Conservation (phyloP, 2,329 filamentous ascomycete species). For the Cercospora sojina region DNA sequence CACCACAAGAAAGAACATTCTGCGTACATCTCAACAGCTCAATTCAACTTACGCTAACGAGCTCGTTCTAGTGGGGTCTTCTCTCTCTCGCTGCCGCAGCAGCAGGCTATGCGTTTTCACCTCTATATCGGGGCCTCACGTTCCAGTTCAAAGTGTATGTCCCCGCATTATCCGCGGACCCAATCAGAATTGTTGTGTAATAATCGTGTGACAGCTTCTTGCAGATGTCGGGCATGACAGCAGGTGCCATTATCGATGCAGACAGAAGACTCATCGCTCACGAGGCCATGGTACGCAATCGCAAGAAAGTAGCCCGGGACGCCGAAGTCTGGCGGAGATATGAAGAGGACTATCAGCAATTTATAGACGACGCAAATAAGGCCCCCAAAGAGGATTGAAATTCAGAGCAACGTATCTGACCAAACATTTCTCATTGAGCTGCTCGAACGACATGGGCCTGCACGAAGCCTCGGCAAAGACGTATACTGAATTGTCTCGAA, state of each 20-base stretch:
- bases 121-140: conserved; percentile 69
- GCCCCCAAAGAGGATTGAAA: neutral
- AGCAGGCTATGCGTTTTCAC: conserved; percentile 63
- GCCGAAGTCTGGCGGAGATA: conserved; percentile 61
- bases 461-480: too few relatives aligned
- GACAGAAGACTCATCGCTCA: conserved; percentile 67
- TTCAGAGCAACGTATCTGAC: neutral
- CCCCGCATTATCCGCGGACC: neutral
- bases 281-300: conserved; percentile 63
- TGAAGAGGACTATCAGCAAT: conserved; percentile 24
- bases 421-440: neutral
- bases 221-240: conserved; percentile 82
- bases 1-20: neutral
- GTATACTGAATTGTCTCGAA: too few relatives aligned
- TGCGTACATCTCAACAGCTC: neutral
- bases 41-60: neutral
- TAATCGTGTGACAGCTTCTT: conserved; percentile 60
- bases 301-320: conserved; percentile 63
- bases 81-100: conserved; percentile 62
- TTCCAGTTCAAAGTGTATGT: conserved; percentile 75
- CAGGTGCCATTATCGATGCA: conserved; percentile 74
- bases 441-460: too few relatives aligned
- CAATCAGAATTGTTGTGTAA: neutral
- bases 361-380: conserved; percentile 7
- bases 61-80: conserved; percentile 61